These are phyloP conservation scores for Staphylotrichum longicolle DNA, from an alignment of 495 filamentous ascomycete species.

Conservation along the genomic window DNA sequence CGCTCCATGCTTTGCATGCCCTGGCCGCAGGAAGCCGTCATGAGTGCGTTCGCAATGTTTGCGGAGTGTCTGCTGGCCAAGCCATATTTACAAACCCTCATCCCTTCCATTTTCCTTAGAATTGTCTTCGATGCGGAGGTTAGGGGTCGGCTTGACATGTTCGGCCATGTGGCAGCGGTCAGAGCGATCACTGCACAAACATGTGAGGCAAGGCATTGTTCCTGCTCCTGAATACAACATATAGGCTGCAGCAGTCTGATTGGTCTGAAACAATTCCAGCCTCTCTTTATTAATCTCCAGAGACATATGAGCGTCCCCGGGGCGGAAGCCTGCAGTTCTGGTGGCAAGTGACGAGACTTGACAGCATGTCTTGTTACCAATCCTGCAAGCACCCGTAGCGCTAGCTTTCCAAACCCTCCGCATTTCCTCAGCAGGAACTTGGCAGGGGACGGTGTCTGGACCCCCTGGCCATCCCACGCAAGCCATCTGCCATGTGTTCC, in stretches of 20 bases:
- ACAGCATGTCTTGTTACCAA: conserved; percentile 9
- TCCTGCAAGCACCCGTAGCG: not conserved
- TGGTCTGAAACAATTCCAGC: not conserved
- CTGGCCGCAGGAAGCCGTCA: too few relatives aligned
- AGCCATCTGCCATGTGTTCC: not conserved
- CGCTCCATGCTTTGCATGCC: not conserved
- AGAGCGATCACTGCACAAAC: not conserved
- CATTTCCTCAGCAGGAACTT: not conserved
- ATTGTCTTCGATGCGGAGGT: not conserved
- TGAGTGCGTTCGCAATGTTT: not conserved
- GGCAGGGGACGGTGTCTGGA: not conserved
- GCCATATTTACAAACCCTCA: not conserved
- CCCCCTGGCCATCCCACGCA: not conserved
- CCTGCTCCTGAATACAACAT: conserved; percentile 13
- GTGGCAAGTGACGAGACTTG: conserved; percentile 9
- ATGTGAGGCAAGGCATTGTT: not conserved
- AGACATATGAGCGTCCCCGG: not conserved
- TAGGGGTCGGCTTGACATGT: not conserved
- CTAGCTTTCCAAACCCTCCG: conserved; percentile 5
- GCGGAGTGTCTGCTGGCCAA: not conserved
- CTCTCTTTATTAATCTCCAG: not conserved
- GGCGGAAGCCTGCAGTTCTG: conserved; percentile 1
- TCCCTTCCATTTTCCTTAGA: not conserved
- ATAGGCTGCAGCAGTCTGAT: not conserved
- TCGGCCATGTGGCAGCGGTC: not conserved